phyloP scores from a whole-genome alignment of 2,329 filamentous ascomycete genomes.

The Phoma sp. region DNA sequence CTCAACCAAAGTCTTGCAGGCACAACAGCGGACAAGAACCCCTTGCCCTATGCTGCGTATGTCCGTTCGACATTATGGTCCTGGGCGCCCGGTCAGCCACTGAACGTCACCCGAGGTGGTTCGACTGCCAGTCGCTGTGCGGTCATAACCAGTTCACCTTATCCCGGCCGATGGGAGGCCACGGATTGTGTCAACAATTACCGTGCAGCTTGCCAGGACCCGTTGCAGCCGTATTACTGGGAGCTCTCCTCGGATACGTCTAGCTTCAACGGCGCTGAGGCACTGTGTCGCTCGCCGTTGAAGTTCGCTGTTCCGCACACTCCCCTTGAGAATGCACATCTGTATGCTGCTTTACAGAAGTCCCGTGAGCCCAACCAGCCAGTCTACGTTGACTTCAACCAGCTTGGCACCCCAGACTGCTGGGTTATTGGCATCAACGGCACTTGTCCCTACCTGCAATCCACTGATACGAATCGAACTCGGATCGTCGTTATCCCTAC shows the following conservation, averaged over 20 bases:
- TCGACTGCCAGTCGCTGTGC: conserved; percentile 60
- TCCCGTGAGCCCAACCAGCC: conserved; percentile 21
- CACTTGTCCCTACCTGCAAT: conserved; percentile 64
- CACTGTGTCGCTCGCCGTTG: conserved; percentile 58
- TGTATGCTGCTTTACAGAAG: conserved; percentile 49
- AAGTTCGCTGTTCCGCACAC: conserved; percentile 66
- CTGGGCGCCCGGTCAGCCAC: conserved; percentile 65
- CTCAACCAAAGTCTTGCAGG: conserved; percentile 64
- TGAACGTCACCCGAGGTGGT: conserved; percentile 51
- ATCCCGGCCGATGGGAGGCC: conserved; percentile 64
- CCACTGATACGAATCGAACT: conserved; percentile 53
- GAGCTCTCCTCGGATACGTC: conserved; percentile 54
- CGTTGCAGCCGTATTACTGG: conserved; percentile 65
- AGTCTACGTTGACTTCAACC: conserved; percentile 69
- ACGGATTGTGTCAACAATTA: conserved; percentile 61
- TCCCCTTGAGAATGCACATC: conserved; percentile 68
- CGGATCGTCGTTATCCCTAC: conserved; percentile 66
- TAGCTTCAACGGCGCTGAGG: conserved; percentile 54
- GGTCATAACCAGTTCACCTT: conserved; percentile 55
- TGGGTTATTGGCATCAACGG: conserved; percentile 66
- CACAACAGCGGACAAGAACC: conserved; percentile 58
- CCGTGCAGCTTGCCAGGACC: conserved; percentile 64
- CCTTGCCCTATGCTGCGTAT: conserved; percentile 59
- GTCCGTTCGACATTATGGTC: conserved; percentile 64
- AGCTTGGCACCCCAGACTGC: conserved; percentile 62